Conservation (phyloP, 2,329 filamentous ascomycete species). For the Epicoccum nigrum region DNA sequence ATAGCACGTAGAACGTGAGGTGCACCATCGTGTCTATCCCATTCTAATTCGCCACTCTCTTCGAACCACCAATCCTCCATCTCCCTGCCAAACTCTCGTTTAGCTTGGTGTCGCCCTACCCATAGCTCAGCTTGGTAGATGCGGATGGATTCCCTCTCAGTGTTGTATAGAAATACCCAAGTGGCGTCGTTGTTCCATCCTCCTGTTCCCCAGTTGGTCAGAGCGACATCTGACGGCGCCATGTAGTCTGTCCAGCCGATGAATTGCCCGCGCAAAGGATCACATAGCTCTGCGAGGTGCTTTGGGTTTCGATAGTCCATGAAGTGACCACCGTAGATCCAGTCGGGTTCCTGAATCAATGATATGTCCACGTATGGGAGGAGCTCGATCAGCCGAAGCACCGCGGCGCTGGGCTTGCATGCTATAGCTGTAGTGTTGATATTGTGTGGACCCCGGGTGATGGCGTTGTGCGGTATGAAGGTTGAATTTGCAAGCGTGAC, state of each 20-base stretch:
- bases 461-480: constrained; percentile 21
- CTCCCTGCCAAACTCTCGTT: neutral
- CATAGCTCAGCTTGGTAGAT: constrained; percentile 18
- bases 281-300: constrained; percentile 8
- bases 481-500: constrained; percentile 16
- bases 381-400: constrained; percentile 22
- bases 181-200: constrained; percentile 20
- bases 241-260: constrained; percentile 14
- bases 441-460: constrained; percentile 20
- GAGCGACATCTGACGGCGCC: constrained; percentile 4
- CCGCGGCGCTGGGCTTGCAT: constrained; percentile 15
- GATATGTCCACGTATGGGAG: constrained; percentile 20
- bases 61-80: constrained; percentile 11
- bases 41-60: neutral
- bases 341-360: constrained; percentile 11
- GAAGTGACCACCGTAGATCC: constrained; percentile 22
- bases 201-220: constrained; percentile 20
- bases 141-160: constrained; percentile 16
- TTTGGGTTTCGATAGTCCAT: constrained; percentile 18
- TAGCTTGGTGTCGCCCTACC: neutral
- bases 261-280: constrained; percentile 2
- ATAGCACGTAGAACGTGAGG: constrained; percentile 16
- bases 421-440: constrained; percentile 19
- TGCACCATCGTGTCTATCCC: constrained; percentile 2
- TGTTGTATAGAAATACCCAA: constrained; percentile 20